Evolutionary conservation across 768 basidiomycete species (phyloP), one percentile per base, ranked within the genome.

Genomic region (Boletus subparvulus): DNA sequence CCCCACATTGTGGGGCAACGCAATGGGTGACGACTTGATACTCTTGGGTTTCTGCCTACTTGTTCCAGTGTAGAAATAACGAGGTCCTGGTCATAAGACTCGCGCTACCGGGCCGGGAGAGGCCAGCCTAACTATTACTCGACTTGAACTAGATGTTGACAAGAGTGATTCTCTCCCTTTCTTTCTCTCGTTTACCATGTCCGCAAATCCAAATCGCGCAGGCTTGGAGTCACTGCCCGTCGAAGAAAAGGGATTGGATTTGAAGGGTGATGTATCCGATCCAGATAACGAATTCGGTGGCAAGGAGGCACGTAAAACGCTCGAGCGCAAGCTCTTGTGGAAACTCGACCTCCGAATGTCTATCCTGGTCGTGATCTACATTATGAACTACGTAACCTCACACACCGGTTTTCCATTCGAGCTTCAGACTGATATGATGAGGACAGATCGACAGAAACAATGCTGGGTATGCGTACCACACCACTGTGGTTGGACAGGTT

Each of bases 361-460:
- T 43, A 79, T 84, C 47, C 61, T 84, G 58, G 71, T 83, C 28
- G 46, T 72, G 16, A 73, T 76, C 36, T 74, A 75, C 41, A 73
- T 76, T 39, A 50, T 74, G 13, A 76, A 75, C 60, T 76, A 73
- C 39, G 73, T 75, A 44, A 49, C 60, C 21, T 44, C 42, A 36
- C 47, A 26, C 41, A 21, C 41, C 36, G 0, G 3, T 21, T 55
- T 50, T 33, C 11, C 30, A 21, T 21, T 30, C 19, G 30, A 26
- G 10, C 51, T 40, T 30, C 16, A 42, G 9, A 21, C 54, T 56
- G n/a, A 21, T 21, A 56, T 44, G 6, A 21, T 17, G 13, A 19
- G 37, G 3, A 13, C 44, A 87, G 80, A 80, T 90, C 53, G 87
- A 90, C 65, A 78, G 87, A 45, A 90, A 88, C 65, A 88, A 87